Base-by-base conservation (phyloP, 192 early-diverging fungal species). In the Coemansia sp. region DNA sequence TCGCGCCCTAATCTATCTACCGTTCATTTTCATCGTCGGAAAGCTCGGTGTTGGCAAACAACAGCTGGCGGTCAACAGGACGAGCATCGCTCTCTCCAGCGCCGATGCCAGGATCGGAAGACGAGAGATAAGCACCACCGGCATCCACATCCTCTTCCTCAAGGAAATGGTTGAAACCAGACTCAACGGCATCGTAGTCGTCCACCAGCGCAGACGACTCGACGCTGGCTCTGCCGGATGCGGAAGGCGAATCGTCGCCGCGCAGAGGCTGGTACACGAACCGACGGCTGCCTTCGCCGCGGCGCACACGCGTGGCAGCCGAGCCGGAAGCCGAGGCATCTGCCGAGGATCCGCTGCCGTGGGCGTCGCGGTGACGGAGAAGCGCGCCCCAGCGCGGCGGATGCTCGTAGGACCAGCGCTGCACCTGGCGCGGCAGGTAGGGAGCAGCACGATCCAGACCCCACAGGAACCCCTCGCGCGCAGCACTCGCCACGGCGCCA, bases 371-470 rank as follows among this genome's bases (percentile, higher is more conserved):
- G 48, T 58, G 69, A 9, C 57, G 57, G 32, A 74, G 63, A 6
- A 63, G 66, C 0, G 68, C 67, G 19, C 81, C 77, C 81, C 81
- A 77, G 17, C 77, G 63, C n/a, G 76, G 76, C 49, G 76, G 81
- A 50, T 84, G 76, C 46, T 75, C 74, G 55, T 84, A 79, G 17
- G 77, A 79, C 81, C 81, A 84, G 37, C 74, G 69, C 64, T 84
- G 81, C 8, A 84, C 50, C 1, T 68, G 44, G 5, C 46, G 20
- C 0, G 81, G 81, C 46, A 84, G 42, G 32, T 79, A 84, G 7
- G 81, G 81, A 0, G 81, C 76, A 0, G 71, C 77, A 11, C 70
- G 58, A 49, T 84, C 81, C n/a, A 84, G 46, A 0, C 48, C 63
- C 81, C 77, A 77, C 44, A 84, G 40, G 37, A 75, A 53, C 5